phyloP scores from a whole-genome alignment of 2,329 filamentous ascomycete species.

The Hawksworthiomyces lignivorus region DNA sequence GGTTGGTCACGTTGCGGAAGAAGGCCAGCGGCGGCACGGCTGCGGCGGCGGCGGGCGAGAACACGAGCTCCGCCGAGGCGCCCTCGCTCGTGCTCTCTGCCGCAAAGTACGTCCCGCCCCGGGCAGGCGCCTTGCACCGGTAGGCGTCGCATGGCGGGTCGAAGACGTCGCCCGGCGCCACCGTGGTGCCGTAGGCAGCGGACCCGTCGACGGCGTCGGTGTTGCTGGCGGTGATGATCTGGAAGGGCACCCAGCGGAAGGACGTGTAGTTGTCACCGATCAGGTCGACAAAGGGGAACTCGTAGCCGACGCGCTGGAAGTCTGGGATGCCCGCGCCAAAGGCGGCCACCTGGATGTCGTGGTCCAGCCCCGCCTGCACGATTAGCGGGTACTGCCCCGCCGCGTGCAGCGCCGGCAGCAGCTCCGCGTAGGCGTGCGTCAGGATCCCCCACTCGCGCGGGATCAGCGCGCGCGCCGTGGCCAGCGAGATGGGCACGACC shows the following conservation, averaged over 20 bases:
- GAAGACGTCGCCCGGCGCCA: conserved; percentile 33
- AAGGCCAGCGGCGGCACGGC: conserved; percentile 33
- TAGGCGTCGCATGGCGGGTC: conserved; percentile 44
- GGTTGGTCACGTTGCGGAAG: conserved; percentile 46
- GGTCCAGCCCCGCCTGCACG: conserved; percentile 41
- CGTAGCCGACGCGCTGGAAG: conserved; percentile 41
- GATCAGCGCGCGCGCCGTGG: conserved; percentile 37
- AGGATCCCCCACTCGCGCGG: conserved; percentile 42
- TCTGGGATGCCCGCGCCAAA: conserved; percentile 33
- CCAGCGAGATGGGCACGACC: conserved; percentile 42
- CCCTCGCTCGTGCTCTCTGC: background rate
- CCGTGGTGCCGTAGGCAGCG: conserved; percentile 34
- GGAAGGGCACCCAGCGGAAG: conserved; percentile 42
- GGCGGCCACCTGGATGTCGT: conserved; percentile 38
- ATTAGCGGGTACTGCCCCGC: conserved; percentile 45
- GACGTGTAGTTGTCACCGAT: conserved; percentile 40
- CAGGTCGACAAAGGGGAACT: conserved; percentile 49
- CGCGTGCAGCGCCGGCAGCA: conserved; percentile 40
- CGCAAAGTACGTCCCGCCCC: background rate
- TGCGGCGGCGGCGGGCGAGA: conserved; percentile 5
- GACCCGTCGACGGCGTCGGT: conserved; percentile 36
- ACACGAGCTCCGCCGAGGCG: background rate
- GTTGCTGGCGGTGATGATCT: conserved; percentile 38
- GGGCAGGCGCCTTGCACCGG: conserved; percentile 1
- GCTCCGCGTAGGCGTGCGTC: conserved; percentile 36